These are phyloP conservation scores for Euclidium syriacum DNA, from an alignment of 345 rosid species.

Conservation along the genomic window DNA sequence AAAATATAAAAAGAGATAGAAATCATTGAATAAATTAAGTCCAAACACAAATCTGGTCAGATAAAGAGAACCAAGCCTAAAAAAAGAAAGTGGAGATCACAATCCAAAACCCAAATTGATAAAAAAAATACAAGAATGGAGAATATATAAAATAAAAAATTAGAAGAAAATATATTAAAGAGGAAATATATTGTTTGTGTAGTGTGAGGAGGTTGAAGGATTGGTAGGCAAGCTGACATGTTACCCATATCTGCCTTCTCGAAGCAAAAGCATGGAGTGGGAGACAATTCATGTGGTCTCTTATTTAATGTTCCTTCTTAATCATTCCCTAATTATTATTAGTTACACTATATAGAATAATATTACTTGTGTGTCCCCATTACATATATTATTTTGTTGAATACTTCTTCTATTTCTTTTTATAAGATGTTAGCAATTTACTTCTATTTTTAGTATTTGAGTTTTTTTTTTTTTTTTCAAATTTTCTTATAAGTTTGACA, in stretches of 20 bases:
- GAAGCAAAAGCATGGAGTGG: constrained; percentile 68
- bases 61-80: constrained; percentile 30
- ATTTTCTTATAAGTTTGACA: too few relatives aligned
- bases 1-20: not conserved
- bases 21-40: constrained; percentile 17
- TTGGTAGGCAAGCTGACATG: constrained; percentile 69
- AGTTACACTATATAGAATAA: not conserved
- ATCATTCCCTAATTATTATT: constrained; percentile 32
- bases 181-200: constrained; percentile 17
- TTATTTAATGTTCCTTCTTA: constrained; percentile 30
- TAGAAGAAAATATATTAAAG: constrained; percentile 30
- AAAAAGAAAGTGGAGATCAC: constrained; percentile 48
- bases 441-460: too few relatives aligned
- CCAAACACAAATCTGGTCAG: constrained; percentile 20
- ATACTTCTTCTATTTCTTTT: too few relatives aligned
- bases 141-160: constrained; percentile 31
- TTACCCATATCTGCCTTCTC: constrained; percentile 57
- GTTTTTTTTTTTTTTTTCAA: too few relatives aligned
- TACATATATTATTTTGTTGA: not conserved
- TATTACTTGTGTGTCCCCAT: not conserved
- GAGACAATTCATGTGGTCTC: constrained; percentile 81
- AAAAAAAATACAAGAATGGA: not conserved
- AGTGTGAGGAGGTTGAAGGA: constrained; percentile 31
- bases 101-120: constrained; percentile 15
- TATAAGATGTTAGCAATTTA: too few relatives aligned